Conservation (phyloP, 192 early-diverging fungal genomes). For the Entomortierella lignicola region DNA sequence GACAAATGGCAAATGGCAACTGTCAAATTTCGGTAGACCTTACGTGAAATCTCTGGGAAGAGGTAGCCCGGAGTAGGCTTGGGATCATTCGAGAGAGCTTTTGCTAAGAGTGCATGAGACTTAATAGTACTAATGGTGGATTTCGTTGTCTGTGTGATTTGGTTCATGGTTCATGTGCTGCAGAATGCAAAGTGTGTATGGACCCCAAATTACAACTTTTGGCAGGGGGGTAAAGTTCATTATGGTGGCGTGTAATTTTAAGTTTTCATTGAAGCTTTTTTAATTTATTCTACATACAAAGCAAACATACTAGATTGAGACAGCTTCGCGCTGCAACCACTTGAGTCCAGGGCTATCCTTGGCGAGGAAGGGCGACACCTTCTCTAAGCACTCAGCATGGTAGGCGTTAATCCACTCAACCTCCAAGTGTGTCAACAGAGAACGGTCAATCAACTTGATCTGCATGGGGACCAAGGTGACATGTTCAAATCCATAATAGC, state of each 20-base stretch:
- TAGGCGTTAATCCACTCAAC: conserved; percentile 90
- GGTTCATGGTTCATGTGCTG: conserved; percentile 30
- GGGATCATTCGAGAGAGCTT: conserved; percentile 41
- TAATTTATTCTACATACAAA: no score
- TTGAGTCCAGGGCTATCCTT: conserved; percentile 72
- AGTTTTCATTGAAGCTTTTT: no score
- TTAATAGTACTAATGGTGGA: conserved; percentile 43
- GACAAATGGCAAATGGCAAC: no score
- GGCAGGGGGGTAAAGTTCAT: no score
- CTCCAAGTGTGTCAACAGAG: conserved; percentile 80
- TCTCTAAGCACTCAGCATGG: conserved; percentile 78
- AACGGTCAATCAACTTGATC: conserved; percentile 80
- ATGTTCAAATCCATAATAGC: conserved; percentile 91
- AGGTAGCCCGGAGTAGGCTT: conserved; percentile 54
- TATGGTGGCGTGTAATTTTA: no score
- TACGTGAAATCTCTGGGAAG: conserved; percentile 48
- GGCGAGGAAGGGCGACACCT: conserved; percentile 83
- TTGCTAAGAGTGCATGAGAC: conserved; percentile 38
- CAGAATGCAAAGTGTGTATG: no score
- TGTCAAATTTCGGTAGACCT: no score
- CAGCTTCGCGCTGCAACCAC: conserved; percentile 90
- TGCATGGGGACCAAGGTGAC: conserved; percentile 92
- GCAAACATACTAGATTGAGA: conserved; percentile 77
- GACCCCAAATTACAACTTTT: no score
- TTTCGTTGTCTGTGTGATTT: conserved; percentile 34